Base-by-base conservation (phyloP, 225 moss, liverwort and hornwort species). In the Physcomitrium patens region DNA sequence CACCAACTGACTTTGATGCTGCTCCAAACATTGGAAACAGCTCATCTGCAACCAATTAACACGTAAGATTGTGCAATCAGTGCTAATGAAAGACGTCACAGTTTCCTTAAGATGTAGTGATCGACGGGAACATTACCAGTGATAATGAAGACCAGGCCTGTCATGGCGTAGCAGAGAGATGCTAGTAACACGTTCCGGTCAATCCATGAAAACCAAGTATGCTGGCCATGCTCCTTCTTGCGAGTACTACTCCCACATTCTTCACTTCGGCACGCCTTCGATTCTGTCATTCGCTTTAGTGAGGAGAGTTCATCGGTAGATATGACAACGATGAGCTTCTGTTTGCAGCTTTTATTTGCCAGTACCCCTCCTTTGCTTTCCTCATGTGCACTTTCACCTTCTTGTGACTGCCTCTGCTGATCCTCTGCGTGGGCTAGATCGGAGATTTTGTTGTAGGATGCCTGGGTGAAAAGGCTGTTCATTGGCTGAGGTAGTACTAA, bases 21-120 rank as follows among this genome's bases (percentile, higher is more conserved):
- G 91, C 93, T 77, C 95, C 95, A 63, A 85, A 93, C 52, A 95
- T 82, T 27, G 93, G 91, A 69, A 95, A 93, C 1, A 95, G 52
- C 60, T 95, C 95, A 81, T 95, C 89, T 95, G 84, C 82, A 88
- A 71, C 63, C 66, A 55, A 0, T 17, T 62, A 37, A 28, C 28
- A 47, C 9, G 70, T n/a, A 47, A 55, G 43, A 9, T n/a, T n/a
- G 68, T 52, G 24, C 6, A 11, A 10, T 3, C 13, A 0, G 10
- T 16, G 43, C 20, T 24, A 45, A 1, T 49, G 15, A 1, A 49
- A 31, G 47, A 15, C 9, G 46, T 27, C 15, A 45, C 15, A 11
- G 10, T 42, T n/a, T 42, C 18, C 24, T 56, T 12, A 19, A 51
- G 7, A 12, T 49, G 4, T n/a, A 1, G 19, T 50, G 9, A 22